Evolutionary conservation across 495 filamentous ascomycete species (phyloP).

Genomic region (Hypomontagnella submonticulosa): DNA sequence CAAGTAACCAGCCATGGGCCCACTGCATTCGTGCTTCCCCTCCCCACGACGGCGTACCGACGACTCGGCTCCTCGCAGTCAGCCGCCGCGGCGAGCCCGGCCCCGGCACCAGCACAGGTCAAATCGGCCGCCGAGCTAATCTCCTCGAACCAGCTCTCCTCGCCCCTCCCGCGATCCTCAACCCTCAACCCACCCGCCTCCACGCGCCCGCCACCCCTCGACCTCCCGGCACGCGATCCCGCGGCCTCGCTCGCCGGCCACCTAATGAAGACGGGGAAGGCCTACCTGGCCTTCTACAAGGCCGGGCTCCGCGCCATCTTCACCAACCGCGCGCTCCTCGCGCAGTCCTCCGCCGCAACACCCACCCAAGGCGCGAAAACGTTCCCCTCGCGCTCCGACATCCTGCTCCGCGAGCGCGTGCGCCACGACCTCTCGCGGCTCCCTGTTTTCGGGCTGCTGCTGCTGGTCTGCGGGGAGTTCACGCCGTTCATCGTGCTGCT

Average conservation of each 20-base stretch:
- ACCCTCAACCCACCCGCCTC: constrained; percentile 67
- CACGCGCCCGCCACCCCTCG: constrained; percentile 68
- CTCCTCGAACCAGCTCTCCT: neutral
- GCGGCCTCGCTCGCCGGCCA: constrained; percentile 55
- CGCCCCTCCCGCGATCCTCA: constrained; percentile 18
- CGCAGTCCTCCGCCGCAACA: constrained; percentile 21
- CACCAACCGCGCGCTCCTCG: constrained; percentile 68
- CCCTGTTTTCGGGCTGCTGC: constrained; percentile 76
- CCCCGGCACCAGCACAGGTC: neutral
- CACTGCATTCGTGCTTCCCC: neutral
- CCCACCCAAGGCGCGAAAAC: constrained; percentile 29
- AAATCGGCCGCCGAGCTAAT: constrained; percentile 19
- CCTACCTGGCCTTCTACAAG: constrained; percentile 86
- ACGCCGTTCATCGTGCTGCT: constrained; percentile 78
- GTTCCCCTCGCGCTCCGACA: constrained; percentile 42
- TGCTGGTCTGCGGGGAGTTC: constrained; percentile 84
- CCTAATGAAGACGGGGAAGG: constrained; percentile 62
- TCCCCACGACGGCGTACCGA: neutral
- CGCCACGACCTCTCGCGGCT: constrained; percentile 77
- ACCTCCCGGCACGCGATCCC: constrained; percentile 57
- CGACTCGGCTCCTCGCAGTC: too few relatives aligned
- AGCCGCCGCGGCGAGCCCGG: neutral
- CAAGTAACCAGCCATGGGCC: neutral
- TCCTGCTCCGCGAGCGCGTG: constrained; percentile 67
- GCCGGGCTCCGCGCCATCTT: constrained; percentile 76